Percentiles rank a stretch among this genome's conserved stretches.
Conservation (phyloP, 768 basidiomycete genomes). For the Boletus huronensis region DNA sequence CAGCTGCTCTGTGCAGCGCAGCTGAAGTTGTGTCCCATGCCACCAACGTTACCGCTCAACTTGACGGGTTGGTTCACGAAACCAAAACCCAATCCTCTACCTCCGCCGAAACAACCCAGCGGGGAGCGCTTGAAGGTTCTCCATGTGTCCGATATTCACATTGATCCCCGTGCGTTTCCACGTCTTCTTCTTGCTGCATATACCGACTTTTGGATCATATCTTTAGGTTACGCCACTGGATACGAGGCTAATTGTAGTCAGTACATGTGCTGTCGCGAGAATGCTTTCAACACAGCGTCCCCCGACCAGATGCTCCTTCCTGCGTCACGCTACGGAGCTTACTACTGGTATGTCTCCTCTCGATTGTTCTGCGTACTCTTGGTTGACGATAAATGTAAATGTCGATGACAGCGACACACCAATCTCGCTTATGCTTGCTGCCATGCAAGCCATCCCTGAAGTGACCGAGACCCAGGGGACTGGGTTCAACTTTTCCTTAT, state of each 20-base stretch:
- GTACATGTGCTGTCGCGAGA: constrained; percentile 59
- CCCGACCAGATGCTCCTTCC: constrained; percentile 47
- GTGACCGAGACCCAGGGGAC: constrained; percentile 55
- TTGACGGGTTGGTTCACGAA: constrained; percentile 48
- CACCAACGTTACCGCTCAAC: constrained; percentile 41
- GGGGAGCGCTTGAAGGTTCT: constrained; percentile 47
- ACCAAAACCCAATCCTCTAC: constrained; percentile 47
- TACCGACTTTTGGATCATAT: not conserved
- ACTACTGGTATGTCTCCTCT: constrained; percentile 6
- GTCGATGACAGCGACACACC: constrained; percentile 51
- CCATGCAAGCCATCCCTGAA: constrained; percentile 61
- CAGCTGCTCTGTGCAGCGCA: constrained; percentile 37
- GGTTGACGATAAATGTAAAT: not conserved
- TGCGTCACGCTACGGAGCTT: constrained; percentile 62
- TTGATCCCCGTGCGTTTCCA: constrained; percentile 44
- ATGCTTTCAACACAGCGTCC: constrained; percentile 43
- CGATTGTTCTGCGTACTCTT: too few relatives aligned
- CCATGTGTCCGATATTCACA: constrained; percentile 48
- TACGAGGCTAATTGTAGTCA: constrained; percentile 67
- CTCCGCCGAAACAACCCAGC: constrained; percentile 38
- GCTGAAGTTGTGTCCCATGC: constrained; percentile 35
- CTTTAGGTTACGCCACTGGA: constrained; percentile 60
- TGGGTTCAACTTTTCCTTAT: constrained; percentile 63
- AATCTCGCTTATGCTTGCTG: constrained; percentile 51
- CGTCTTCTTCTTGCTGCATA: too few relatives aligned